Base-by-base conservation (phyloP, 208 protist genomes). In the Crithidia fasciculata region DNA sequence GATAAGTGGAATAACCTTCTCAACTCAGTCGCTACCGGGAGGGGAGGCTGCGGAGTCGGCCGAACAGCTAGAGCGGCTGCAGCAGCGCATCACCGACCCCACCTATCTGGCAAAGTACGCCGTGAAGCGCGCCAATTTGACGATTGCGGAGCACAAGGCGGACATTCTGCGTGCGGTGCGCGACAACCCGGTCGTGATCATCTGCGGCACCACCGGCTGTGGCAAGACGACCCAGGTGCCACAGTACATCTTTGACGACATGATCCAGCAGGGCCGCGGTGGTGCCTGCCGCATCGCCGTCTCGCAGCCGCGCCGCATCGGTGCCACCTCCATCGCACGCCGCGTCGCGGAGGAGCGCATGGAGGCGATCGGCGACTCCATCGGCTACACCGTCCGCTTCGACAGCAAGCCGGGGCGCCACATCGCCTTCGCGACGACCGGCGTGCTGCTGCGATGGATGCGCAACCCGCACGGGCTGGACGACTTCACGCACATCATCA, bases 301-400 rank as follows among this genome's bases (percentile, higher is more conserved):
- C 62, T 99, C 98, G 47, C 99, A 99, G 87, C 99, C 99, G 9
- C 86, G 99, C 5, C 88, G 99, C 19, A 91, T 99, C 16, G 99
- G 98, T 37, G 98, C 99, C 0, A 98, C 99, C 36, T 98, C 93
- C 1, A 99, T 99, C 19, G 97, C 99, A 18, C 97, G 97, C 73
- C 95, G 99, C 58, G 98, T 99, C 37, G 97, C 99, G 12, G 91
- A 98, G 58, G 99, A 99, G 82, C 93, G 97, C 18, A 88, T 98
- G 37, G 98, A 98, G 77, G 28, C 55, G 4, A 59, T 99, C 6
- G 98, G 98, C 40, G 87, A 98, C 9, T 94, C 98, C 49, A 97
- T 99, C 19, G 99, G 99, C 16, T 99, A 99, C 81, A 85, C 81
- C 0, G 99, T 99, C 79, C 95, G 99, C 73, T 99, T 99, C 73